Base-by-base conservation (phyloP, 2,329 filamentous ascomycete genomes). In the Tympanopsis confertula region DNA sequence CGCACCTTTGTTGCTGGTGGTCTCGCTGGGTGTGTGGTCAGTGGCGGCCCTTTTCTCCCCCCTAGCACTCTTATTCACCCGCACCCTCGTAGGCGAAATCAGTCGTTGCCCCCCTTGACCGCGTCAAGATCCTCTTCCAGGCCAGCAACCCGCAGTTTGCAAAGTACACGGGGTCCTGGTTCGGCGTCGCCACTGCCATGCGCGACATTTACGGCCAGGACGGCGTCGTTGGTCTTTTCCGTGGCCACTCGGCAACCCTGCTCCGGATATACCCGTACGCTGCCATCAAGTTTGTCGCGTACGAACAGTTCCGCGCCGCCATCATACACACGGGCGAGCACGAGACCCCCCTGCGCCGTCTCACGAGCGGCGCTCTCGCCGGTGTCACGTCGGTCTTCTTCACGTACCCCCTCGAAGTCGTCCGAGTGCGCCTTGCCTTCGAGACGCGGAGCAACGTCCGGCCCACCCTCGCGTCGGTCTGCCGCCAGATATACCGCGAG, bases 71-170 rank as follows among this genome's bases (percentile, higher is more conserved):
- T 26, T n/a, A 26, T 26, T n/a, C 35, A 20, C 42, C 49, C 35
- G 49, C 41, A 17, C 33, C 29, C 37, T 39, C 43, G 37, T 49
- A 94, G 87, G 91, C 85, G 43, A 98, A 98, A 69, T 94, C 88
- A 0, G 69, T 94, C 5, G 93, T 98, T 26, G 91, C 87, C 18
- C 91, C 91, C 19, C 82, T 98, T 45, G 91, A 98, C 62, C 82
- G 91, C 47, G 91, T 98, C 52, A 98, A 98, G 63, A 98, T 98
- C 53, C 82, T 98, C 30, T 96, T 98, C 63, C 91, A 98, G 58
- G 83, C 91, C 38, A 86, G 83, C 53, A 95, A 91, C 52, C 91
- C 91, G 3, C 82, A 89, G 48, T 98, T 94, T 56, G 74, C 82
- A 39, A 94, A 94, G 62, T 98, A 96, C 56, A 78, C 86, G 1